Base-by-base conservation (phyloP, 768 basidiomycete genomes). In the Termitomyces sp. region DNA sequence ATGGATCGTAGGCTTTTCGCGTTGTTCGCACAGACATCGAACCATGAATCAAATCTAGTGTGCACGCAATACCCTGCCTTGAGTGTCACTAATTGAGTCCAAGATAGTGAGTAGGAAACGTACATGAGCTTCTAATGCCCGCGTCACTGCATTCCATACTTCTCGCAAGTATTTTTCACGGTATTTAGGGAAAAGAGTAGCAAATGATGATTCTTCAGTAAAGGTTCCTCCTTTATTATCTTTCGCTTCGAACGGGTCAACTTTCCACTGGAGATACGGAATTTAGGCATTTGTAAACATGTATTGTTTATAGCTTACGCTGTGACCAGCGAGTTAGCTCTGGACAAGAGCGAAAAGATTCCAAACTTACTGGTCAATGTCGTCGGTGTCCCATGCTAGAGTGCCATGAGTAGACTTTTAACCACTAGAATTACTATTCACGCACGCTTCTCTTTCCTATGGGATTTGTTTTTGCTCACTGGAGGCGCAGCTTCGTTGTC, bases 21-120 rank as follows among this genome's bases (percentile, higher is more conserved):
- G 97, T 98, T 26, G 97, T 99, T 56, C 86, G 83, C 37, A 98
- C 97, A 38, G 93, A 88, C 97, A 99, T 98, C 28, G 91, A 92
- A 58, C 97, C 97, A 60, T 98, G 91, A 28, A 99, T 84, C 58
- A 99, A 75, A 72, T 99, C 95, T 19, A 99, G 84, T 28, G 90
- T 92, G 66, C 94, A 98, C 21, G 87, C 81, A 45, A 98, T 74
- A 11, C 92, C 93, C 92, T 97, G 61, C 5, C 5, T 14, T 40
- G 38, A 24, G 9, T 22, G n/a, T 55, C 9, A 62, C 24, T 49
- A 15, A 19, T 24, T 21, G 41, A 34, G 35, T 14, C 53, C 22
- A 60, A 38, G 21, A 22, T 37, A 44, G 19, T 58, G 11, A 14
- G 41, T 17, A 32, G 30, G 37, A 26, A 17, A 57, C 77, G 45